These are phyloP conservation scores for Gossypium arboreum DNA, from an alignment of 345 rosid genomes.

Conservation along the genomic window DNA sequence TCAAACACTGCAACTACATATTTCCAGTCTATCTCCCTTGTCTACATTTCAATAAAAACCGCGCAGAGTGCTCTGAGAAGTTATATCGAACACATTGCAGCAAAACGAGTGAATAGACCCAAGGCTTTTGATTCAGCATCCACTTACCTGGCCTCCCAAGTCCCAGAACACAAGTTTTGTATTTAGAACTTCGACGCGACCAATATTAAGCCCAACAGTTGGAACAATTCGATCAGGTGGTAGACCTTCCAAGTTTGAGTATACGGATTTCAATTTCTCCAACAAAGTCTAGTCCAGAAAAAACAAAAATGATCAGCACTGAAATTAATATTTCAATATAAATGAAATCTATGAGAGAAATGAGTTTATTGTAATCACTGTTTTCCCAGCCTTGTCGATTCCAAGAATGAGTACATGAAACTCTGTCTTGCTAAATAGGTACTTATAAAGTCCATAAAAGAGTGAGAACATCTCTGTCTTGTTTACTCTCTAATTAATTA, in stretches of 20 bases:
- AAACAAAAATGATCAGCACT: constrained; percentile 5
- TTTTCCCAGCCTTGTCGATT: constrained; percentile 94
- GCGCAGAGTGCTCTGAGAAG: background rate
- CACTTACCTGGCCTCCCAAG: constrained; percentile 88
- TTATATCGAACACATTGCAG: background rate
- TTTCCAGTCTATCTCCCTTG: background rate
- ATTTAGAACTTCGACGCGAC: constrained; percentile 76
- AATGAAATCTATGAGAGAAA: background rate
- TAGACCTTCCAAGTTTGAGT: constrained; percentile 81
- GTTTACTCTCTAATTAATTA: constrained; percentile 10
- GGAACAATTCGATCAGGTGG: constrained; percentile 97
- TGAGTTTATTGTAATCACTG: constrained; percentile 41
- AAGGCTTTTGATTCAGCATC: background rate
- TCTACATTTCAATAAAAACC: background rate
- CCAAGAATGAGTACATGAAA: constrained; percentile 96
- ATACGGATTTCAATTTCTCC: constrained; percentile 85
- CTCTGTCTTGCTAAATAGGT: constrained; percentile 82
- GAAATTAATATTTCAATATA: background rate
- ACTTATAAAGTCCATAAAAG: constrained; percentile 87
- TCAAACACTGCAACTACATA: background rate
- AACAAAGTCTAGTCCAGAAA: constrained; percentile 59
- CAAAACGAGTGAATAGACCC: background rate
- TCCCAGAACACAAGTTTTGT: constrained; percentile 96
- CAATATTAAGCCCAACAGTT: constrained; percentile 98
- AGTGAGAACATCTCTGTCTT: constrained; percentile 83